These are phyloP conservation scores for Carnegiea gigantea DNA, from an alignment of 179 eudicot species.

Conservation along the genomic window DNA sequence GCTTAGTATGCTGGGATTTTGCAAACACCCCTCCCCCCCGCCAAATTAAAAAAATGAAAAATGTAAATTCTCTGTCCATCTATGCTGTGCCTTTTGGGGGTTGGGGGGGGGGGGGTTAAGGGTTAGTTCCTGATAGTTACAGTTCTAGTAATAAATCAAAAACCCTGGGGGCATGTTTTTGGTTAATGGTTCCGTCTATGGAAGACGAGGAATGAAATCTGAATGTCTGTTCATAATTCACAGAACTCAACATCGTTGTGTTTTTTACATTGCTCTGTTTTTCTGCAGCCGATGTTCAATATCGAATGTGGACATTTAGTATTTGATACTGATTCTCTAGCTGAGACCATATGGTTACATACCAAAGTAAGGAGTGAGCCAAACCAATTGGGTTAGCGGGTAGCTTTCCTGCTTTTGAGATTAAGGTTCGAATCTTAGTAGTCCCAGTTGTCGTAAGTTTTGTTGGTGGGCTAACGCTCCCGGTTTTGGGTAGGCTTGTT, in stretches of 20 bases:
- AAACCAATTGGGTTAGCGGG: no score
- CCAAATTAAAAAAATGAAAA: not conserved
- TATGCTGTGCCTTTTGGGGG: not conserved
- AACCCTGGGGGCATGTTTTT: not conserved
- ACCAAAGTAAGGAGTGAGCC: no score
- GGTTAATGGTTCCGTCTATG: not conserved
- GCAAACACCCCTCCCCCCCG: not conserved
- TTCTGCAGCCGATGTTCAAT: no score
- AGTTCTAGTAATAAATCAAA: not conserved
- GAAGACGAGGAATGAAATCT: not conserved
- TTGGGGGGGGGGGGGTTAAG: not conserved
- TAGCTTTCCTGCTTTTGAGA: no score
- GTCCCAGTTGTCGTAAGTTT: no score
- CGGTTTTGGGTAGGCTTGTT: no score
- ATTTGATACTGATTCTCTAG: no score
- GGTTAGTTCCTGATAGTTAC: slow-evolving; percentile 13
- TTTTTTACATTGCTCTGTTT: not conserved
- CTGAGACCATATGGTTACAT: no score
- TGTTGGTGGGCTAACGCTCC: no score
- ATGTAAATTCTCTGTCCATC: slow-evolving; percentile 10
- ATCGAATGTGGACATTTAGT: no score
- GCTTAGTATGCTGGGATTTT: slow-evolving; percentile 13
- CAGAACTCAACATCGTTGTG: not conserved
- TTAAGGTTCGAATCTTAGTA: no score
- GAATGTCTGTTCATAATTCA: not conserved